Conservation (phyloP, 257 asterid species). For the Solanum sejunctum region DNA sequence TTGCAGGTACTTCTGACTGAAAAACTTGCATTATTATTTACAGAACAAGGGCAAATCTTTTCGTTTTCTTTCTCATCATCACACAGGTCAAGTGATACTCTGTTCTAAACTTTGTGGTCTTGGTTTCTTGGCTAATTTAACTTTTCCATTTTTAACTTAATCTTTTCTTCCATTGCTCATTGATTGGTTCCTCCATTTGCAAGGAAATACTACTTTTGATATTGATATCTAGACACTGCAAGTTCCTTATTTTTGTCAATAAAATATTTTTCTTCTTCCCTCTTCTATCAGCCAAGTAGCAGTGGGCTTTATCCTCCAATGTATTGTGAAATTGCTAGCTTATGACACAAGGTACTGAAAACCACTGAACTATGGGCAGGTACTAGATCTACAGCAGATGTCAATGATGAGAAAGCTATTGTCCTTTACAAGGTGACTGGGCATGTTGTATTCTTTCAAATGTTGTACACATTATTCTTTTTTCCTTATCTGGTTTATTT, state of each 20-base stretch:
- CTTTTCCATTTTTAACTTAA: background rate
- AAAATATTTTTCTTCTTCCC: background rate
- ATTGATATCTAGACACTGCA: background rate
- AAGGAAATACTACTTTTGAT: background rate
- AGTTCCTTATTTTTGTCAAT: background rate
- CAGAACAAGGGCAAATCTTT: background rate
- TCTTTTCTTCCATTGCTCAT: background rate
- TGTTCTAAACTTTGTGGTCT: background rate
- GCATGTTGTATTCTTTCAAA: conserved; percentile 3
- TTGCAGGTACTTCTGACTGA: conserved; percentile 40
- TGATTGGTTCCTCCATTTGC: background rate
- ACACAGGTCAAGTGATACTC: background rate
- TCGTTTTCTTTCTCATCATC: background rate
- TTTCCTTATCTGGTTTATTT: background rate
- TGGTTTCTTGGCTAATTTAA: background rate
- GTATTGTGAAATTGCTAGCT: conserved; percentile 1
- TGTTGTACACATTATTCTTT: background rate
- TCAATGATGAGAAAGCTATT: conserved; percentile 70
- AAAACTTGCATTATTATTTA: background rate
- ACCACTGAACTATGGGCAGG: conserved; percentile 29
- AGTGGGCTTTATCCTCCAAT: background rate
- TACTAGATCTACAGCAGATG: conserved; percentile 25
- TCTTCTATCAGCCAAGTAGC: background rate
- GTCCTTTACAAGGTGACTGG: conserved; percentile 66
- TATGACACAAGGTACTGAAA: conserved; percentile 1